A percentile compares a stretch with the other conserved stretches of the same genome.
phyloP scores from a whole-genome alignment of 495 filamentous ascomycete species.

The Penicillium taxi region DNA sequence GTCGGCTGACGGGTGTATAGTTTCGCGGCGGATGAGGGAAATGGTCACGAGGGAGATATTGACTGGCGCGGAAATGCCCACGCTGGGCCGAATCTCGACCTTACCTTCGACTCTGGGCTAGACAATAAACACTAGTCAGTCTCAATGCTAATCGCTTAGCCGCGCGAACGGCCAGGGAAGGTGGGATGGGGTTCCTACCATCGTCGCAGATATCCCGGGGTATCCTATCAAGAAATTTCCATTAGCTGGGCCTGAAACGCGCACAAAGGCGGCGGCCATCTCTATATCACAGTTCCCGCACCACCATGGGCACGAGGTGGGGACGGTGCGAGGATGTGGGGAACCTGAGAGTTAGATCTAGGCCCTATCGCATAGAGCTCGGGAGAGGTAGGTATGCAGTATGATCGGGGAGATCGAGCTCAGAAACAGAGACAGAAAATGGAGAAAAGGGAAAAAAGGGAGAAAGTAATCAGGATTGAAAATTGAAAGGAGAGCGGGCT shows the following conservation, averaged over 20 bases:
- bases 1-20: conserved; percentile 92
- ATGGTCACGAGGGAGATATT: conserved; percentile 89
- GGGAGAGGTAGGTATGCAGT: too few relatives aligned
- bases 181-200: conserved; percentile 52
- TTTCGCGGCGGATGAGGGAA: conserved; percentile 84
- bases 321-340: conserved; percentile 26
- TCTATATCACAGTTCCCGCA: conserved; percentile 33
- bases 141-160: not conserved
- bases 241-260: conserved; percentile 95
- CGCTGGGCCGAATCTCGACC: conserved; percentile 86
- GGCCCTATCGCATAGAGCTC: conserved; percentile 20
- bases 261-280: conserved; percentile 89
- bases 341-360: conserved; percentile 24
- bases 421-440: not conserved
- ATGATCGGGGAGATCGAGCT: too few relatives aligned
- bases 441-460: not conserved
- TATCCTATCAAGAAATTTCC: conserved; percentile 95
- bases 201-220: conserved; percentile 92
- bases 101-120: conserved; percentile 95
- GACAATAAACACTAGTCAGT: conserved; percentile 2
- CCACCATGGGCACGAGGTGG: conserved; percentile 40
- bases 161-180: conserved; percentile 3
- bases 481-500: too few relatives aligned
- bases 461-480: too few relatives aligned
- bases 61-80: conserved; percentile 80